Base-by-base conservation (phyloP, 345 rosid genomes). In the Populus alba region DNA sequence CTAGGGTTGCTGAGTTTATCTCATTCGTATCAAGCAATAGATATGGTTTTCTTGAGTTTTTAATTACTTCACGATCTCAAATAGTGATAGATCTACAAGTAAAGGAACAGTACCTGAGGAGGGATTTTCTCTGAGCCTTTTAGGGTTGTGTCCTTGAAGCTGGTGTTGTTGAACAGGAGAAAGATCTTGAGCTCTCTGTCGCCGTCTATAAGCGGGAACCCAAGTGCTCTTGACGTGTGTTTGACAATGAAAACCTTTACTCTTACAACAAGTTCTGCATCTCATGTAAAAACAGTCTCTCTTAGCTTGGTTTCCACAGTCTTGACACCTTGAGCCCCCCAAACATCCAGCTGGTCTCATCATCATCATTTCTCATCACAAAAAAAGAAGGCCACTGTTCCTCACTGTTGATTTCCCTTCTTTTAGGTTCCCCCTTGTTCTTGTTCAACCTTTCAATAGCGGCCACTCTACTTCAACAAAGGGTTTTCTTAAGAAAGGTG, bases 221-320 rank as follows among this genome's bases (percentile, higher is more conserved):
- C 94, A 91, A 77, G 94, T 91, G 86, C 94, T 91, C 65, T 78
- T 87, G 71, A 89, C 81, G 78, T 91, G 94, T 75, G 94, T 89
- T 84, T 75, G 88, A 77, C 92, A 89, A 33, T 86, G 80, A 79
- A 87, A 90, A 23, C 85, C 87, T 84, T 86, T 86, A 66, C 79
- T 83, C 68, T 85, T 90, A 78, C 94, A 90, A 62, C 94, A 90
- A 70, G 92, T 87, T 72, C 94, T 81, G 78, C 94, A 90, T 75
- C 90, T 86, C 85, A 77, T 80, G 65, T 85, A 81, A 31, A 59
- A 33, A 78, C 94, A 89, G 66, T 88, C 91, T 84, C 84, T 91
- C 86, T 91, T 91, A 1, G 94, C 88, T 75, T 91, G 90, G 81
- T 91, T 91, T 45, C 94, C 94, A 81, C 94, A 91, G 65, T 91